Base-by-base conservation (phyloP, 768 basidiomycete species). In the Gautieria morchelliformis region DNA sequence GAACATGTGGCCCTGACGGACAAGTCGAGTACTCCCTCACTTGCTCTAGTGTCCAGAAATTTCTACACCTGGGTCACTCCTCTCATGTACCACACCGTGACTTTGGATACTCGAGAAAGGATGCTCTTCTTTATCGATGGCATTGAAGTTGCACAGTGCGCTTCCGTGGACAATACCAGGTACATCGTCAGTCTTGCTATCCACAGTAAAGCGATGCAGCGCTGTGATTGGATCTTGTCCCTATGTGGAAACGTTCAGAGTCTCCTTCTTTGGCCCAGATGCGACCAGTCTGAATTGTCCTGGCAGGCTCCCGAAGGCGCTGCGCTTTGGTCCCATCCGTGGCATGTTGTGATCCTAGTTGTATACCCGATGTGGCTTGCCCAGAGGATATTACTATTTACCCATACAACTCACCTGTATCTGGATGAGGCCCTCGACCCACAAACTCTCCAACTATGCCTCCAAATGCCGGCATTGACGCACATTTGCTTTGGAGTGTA, bases 111-210 rank as follows among this genome's bases (percentile, higher is more conserved):
- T 19, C 42, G 46, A 33, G 44, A 45, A 10, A 46, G 19, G 10
- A 48, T 56, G 6, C 11, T 44, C 12, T 30, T 27, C 32, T 56
- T 56, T 24, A 56, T 47, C 35, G 15, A 33, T 14, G 45, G 45
- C n/a, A n/a, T 56, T 19, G 55, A 56, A 22, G n/a, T 44, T 8
- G 55, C 55, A 4, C 55, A 56, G 22, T 56, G 55, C 37, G 55
- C 32, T 19, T 12, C 55, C 24, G 22, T 47, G 12, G 55, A 56
- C 44, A 22, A 32, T 24, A 20, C 27, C 7, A 48, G 17, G 3
- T 37, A 30, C 32, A 33, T 56, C 45, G n/a, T 19, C n/a, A 32
- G 27, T 35, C 55, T 56, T 9, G 32, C 44, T 41, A 47, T 56
- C 11, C 42, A 48, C 27, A 8, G 42, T 9, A 24, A 17, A 32